A percentile compares a stretch with the other conserved stretches of the same genome.
Evolutionary conservation across 805 yeast species (phyloP).

Genomic region (Myxozyma geophila): DNA sequence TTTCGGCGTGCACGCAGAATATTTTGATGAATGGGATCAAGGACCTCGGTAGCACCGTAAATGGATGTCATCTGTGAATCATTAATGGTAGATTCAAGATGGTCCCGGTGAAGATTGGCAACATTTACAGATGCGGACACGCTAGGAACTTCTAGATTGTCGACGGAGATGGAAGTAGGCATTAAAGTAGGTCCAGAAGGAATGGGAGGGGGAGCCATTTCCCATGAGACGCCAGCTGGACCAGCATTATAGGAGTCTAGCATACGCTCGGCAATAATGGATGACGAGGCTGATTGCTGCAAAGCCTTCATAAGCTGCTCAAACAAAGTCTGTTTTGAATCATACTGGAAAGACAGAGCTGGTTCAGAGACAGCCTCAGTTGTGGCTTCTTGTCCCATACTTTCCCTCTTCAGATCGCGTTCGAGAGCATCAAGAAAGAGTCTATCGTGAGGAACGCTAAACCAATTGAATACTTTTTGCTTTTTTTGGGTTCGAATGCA

Average conservation of each 20-base stretch:
- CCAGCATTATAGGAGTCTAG: constrained; percentile 35
- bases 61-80: not conserved
- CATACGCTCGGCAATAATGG: constrained; percentile 33
- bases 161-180: not conserved
- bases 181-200: not conserved
- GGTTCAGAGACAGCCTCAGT: constrained; percentile 78
- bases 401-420: constrained; percentile 84
- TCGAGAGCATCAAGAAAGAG: constrained; percentile 92
- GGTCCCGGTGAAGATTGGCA: not conserved
- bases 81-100: not conserved
- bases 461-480: constrained; percentile 97
- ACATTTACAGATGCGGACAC: not conserved
- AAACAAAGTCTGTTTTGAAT: constrained; percentile 48
- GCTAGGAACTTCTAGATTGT: not conserved
- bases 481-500: constrained; percentile 94
- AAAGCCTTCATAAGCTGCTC: constrained; percentile 44
- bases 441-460: constrained; percentile 90
- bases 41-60: not conserved
- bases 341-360: constrained; percentile 73
- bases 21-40: constrained; percentile 2
- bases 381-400: constrained; percentile 61
- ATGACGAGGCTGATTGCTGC: constrained; percentile 32
- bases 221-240: constrained; percentile 20
- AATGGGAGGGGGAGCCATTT: constrained; percentile 22
- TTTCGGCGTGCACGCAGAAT: constrained; percentile 1